Base-by-base conservation (phyloP, 1,284 basidiomycete genomes). In the Mycena sp. region DNA sequence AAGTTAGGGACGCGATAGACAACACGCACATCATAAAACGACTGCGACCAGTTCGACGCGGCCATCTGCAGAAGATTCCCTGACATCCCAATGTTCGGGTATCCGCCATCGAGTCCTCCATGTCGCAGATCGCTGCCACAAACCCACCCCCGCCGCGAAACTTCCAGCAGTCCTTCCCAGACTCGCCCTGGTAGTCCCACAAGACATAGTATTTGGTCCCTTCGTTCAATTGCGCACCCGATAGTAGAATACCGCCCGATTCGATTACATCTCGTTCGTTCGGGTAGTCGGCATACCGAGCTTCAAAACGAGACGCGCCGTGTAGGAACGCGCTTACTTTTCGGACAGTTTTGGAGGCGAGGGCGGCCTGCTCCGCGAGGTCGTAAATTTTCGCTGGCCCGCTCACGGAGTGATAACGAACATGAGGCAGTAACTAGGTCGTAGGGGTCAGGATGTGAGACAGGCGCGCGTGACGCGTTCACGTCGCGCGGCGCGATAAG, bases 41-140 rank as follows among this genome's bases (percentile, higher is more conserved):
- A 37, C 46, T 62, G 60, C 1, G 29, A 48, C 60, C 54, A 62
- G 12, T 37, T 11, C 14, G 60, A 51, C 4, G 45, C 38, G 4
- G 54, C 60, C 60, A 62, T 62, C 26, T 62, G 53, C 48, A 62
- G 35, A 16, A 62, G 21, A 32, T 32, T 57, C 16, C 46, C 48
- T 12, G 48, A 53, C 46, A 45, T 30, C 35, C 60, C 40, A 12
- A 57, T 46, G 16, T 56, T 62, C 17, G 38, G 60, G 56, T 62
- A 40, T 21, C 50, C n/a, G 53, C 60, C 59, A 61, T 61, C 21
- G 44, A 54, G 9, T 61, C 59, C 30, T 61, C 59, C 59, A 61
- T 61, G 29, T 25, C 30, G 38, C 35, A 44, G 3, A 61, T 26
- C 21, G 45, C 19, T 5, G 2, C 16, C 23, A 51, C 25, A 32